These are phyloP conservation scores for Bacidia gigantensis DNA, from an alignment of 495 filamentous ascomycete genomes.

Conservation along the genomic window DNA sequence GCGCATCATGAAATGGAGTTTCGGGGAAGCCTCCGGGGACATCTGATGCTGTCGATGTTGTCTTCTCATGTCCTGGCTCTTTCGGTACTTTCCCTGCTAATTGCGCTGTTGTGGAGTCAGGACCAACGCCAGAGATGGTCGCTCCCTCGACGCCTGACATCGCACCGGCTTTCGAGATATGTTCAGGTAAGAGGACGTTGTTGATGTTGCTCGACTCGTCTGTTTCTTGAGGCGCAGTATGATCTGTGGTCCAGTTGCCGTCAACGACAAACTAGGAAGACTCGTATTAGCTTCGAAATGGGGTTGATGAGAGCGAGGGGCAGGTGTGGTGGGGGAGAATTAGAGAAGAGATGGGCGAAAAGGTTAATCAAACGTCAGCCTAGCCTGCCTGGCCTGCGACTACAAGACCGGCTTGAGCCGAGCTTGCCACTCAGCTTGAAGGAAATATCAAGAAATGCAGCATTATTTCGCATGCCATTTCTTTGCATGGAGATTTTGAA, in stretches of 20 bases:
- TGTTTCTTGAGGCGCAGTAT: constrained; percentile 59
- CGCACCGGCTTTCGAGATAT: constrained; percentile 40
- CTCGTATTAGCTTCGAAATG: neutral
- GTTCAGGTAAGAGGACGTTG: constrained; percentile 68
- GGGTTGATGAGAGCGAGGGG: neutral
- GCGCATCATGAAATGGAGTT: constrained; percentile 49
- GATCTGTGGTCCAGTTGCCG: constrained; percentile 70
- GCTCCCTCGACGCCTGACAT: constrained; percentile 22
- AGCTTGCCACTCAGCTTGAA: neutral
- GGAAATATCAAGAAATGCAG: neutral
- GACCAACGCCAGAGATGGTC: constrained; percentile 55
- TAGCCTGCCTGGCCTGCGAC: neutral
- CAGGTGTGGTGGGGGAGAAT: neutral
- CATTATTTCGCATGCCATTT: no score
- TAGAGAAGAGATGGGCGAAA: neutral
- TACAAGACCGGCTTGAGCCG: neutral
- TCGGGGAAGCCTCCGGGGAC: constrained; percentile 71
- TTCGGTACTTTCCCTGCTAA: constrained; percentile 57
- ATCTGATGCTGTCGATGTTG: constrained; percentile 21
- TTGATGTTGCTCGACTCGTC: constrained; percentile 71
- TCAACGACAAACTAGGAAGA: constrained; percentile 74
- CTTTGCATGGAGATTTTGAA: no score
- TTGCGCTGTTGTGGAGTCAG: constrained; percentile 59
- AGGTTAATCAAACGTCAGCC: neutral
- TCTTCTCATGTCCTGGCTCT: constrained; percentile 28